A percentile compares a stretch with the other conserved stretches of the same genome.
phyloP scores from a whole-genome alignment of 2,329 filamentous ascomycete genomes.

The Aphanoascus verrucosus region DNA sequence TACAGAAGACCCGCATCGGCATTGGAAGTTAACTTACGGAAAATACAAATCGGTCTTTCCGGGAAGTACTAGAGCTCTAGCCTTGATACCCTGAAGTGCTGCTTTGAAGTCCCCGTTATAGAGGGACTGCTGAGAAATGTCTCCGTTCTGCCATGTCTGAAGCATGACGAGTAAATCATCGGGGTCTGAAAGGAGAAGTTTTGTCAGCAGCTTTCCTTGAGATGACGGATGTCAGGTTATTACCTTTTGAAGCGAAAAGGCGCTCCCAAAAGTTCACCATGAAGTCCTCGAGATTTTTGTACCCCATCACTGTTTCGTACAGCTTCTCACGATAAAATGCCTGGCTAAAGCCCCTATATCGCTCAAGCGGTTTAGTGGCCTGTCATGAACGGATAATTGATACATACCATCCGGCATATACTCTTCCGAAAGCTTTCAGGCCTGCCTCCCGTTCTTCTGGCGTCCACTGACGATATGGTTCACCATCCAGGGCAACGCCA shows the following conservation, averaged over 20 bases:
- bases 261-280: conserved; percentile 65
- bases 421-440: conserved; percentile 60
- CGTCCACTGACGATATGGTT: conserved; percentile 41
- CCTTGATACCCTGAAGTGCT: conserved; percentile 59
- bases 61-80: conserved; percentile 61
- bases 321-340: conserved; percentile 63
- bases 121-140: conserved; percentile 57
- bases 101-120: conserved; percentile 57
- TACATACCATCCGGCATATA: conserved; percentile 59
- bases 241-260: conserved; percentile 59
- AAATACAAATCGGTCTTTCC: conserved; percentile 70
- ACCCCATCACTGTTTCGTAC: conserved; percentile 56
- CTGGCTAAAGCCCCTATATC: conserved; percentile 59
- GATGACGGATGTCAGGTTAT: background rate
- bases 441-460: conserved; percentile 45
- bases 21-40: conserved; percentile 40
- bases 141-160: conserved; percentile 66
- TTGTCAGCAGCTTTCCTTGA: background rate
- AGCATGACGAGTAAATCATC: conserved; percentile 67
- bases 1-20: background rate
- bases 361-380: background rate
- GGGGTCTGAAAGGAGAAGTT: conserved; percentile 43
- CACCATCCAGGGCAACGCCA: conserved; percentile 30
- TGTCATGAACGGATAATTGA: background rate
- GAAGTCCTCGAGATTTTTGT: conserved; percentile 60